Evolutionary conservation across 2,329 filamentous ascomycete species (phyloP).

Genomic region (Herpotrichia juniperi): DNA sequence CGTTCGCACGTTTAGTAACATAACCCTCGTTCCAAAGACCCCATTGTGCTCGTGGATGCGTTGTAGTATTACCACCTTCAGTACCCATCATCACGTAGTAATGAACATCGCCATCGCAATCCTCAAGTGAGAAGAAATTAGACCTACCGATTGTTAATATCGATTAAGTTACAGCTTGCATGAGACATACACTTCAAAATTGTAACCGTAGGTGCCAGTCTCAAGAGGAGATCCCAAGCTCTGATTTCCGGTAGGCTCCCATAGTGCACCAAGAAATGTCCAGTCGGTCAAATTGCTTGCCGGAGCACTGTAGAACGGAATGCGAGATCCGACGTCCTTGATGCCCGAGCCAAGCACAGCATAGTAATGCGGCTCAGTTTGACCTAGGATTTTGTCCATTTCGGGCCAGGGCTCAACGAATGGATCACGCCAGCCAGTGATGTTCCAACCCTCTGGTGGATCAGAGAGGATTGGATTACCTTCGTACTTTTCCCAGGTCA

Average conservation of each 20-base stretch:
- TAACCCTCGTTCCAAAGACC: slow-evolving; percentile 54
- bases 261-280: slow-evolving; percentile 55
- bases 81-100: slow-evolving; percentile 53
- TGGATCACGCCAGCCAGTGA: slow-evolving; percentile 46
- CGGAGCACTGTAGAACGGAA: slow-evolving; percentile 55
- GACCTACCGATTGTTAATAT: slow-evolving; percentile 28
- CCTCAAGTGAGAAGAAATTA: slow-evolving; percentile 53
- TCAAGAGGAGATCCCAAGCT: slow-evolving; percentile 50
- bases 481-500: slow-evolving; percentile 54
- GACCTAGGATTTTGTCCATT: slow-evolving; percentile 50
- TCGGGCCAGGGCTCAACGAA: slow-evolving; percentile 46
- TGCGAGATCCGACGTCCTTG: slow-evolving; percentile 54
- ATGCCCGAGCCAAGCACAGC: slow-evolving; percentile 55
- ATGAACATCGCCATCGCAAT: slow-evolving; percentile 51
- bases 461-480: slow-evolving; percentile 53
- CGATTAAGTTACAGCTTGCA: not conserved
- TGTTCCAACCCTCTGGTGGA: slow-evolving; percentile 52
- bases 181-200: slow-evolving; percentile 51
- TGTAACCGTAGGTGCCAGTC: slow-evolving; percentile 55
- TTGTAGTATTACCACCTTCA: slow-evolving; percentile 53
- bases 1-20: slow-evolving; percentile 50
- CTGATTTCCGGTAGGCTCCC: slow-evolving; percentile 51
- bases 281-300: slow-evolving; percentile 52
- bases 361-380: slow-evolving; percentile 53
- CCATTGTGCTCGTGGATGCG: slow-evolving; percentile 49